Base-by-base conservation (phyloP, 257 asterid genomes). In the Nicotiana benthamiana region DNA sequence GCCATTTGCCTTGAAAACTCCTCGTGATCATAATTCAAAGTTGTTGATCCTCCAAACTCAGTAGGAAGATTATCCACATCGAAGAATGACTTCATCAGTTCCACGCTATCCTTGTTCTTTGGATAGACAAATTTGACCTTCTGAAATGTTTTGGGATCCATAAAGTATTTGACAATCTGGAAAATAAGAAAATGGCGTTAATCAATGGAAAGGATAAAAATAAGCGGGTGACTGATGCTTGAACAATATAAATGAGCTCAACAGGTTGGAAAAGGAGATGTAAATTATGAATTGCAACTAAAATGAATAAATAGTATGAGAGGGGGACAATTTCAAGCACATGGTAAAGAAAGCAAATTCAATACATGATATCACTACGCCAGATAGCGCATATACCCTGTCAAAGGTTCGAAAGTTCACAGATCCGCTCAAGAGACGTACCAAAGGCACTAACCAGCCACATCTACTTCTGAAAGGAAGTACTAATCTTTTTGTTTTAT, bases 111-210 rank as follows among this genome's bases (percentile, higher is more conserved):
- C 82, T 91, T 90, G 86, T 93, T 95, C 88, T 93, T 95, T 12
- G 95, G 97, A 86, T 93, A 91, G 57, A 95, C 99, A 62, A 93
- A 95, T 83, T 91, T 95, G 90, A 95, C 98, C 89, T 95, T 95
- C 91, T 92, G 92, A 88, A 89, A 89, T 18, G 98, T 95, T 86
- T 92, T 93, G 16, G 96, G 85, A 68, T 95, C 99, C 92, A 95
- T 57, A 80, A 95, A 92, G 84, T 90, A 95, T 57, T 95, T 95
- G 15, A 93, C 99, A 76, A 95, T 88, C 99, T 93, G 97, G 26
- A 87, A 88, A 81, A 65, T 59, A 13, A 26, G 16, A 57, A 40
- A 27, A 16, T n/a, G 36, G 6, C 17, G 24, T 26, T 40, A 18
- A 7, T 28, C 54, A 30, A 32, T 18, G 62, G 62, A 2, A 56